Conservation (phyloP, 2,329 filamentous ascomycete genomes). For the Sclerotinia sclerotiorum region DNA sequence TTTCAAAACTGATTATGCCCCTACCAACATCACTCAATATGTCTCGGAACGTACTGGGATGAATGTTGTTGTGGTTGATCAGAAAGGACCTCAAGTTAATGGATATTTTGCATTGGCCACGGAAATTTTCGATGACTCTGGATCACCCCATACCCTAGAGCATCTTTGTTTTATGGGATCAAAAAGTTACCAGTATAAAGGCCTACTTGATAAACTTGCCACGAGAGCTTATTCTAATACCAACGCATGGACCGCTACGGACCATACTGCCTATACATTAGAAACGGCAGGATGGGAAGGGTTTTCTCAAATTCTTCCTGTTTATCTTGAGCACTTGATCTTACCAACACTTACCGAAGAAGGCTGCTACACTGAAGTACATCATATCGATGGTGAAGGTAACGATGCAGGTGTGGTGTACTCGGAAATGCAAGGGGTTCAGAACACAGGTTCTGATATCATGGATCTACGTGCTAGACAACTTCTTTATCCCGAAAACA, state of each 20-base stretch:
- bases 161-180: conserved; percentile 88
- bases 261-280: conserved; percentile 94
- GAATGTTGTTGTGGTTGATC: conserved; percentile 88
- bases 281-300: conserved; percentile 97
- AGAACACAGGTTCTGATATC: conserved; percentile 79
- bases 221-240: conserved; percentile 90
- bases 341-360: conserved; percentile 90
- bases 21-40: conserved; percentile 89
- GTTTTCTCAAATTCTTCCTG: conserved; percentile 88
- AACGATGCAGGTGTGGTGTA: conserved; percentile 97
- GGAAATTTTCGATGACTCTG: conserved; percentile 96
- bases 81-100: conserved; percentile 89
- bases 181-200: conserved; percentile 90
- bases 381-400: conserved; percentile 89
- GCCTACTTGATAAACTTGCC: conserved; percentile 89
- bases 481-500: conserved; percentile 80
- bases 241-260: conserved; percentile 95
- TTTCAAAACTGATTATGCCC: conserved; percentile 88
- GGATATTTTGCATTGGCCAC: conserved; percentile 96
- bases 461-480: conserved; percentile 83
- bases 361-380: conserved; percentile 91
- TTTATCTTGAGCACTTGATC: conserved; percentile 93
- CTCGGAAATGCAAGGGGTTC: conserved; percentile 96
- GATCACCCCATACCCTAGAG: conserved; percentile 84
- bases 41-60: conserved; percentile 92